Evolutionary conservation across 1,139 yeast genomes (phyloP).

Genomic region (Geotrichum cucujoidarum): DNA sequence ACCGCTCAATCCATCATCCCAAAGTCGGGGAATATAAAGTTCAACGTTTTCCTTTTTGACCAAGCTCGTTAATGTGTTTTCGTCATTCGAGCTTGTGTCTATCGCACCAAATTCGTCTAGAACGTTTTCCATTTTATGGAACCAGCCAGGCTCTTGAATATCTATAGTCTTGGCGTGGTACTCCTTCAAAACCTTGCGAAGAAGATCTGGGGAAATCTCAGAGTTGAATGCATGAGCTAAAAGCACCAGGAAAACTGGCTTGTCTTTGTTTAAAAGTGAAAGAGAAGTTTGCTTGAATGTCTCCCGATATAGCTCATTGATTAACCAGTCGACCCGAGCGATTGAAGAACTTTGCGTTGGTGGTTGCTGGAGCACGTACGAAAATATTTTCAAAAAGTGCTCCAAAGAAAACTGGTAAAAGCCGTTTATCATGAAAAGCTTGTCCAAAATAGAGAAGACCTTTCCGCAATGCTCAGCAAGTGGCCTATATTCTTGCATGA

Average conservation of each 20-base stretch:
- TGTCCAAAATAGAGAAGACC: slow-evolving; percentile 46
- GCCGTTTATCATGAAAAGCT: slow-evolving; percentile 42
- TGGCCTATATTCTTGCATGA: slow-evolving; percentile 46
- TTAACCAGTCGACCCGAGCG: slow-evolving; percentile 33
- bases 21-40: slow-evolving; percentile 8
- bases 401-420: slow-evolving; percentile 59
- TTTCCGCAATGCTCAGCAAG: slow-evolving; percentile 54
- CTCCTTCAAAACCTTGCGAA: slow-evolving; percentile 17
- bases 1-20: slow-evolving; percentile 18
- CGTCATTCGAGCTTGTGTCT: slow-evolving; percentile 46
- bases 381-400: slow-evolving; percentile 44
- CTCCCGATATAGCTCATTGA: slow-evolving; percentile 43
- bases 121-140: slow-evolving; percentile 14
- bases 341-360: slow-evolving; percentile 15
- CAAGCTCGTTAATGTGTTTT: slow-evolving; percentile 77
- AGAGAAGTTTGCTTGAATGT: slow-evolving; percentile 46
- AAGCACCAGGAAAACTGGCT: slow-evolving; percentile 43
- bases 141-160: slow-evolving; percentile 15
- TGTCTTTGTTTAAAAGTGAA: slow-evolving; percentile 50
- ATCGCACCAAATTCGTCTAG: slow-evolving; percentile 18
- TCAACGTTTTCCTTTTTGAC: slow-evolving; percentile 43
- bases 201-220: slow-evolving; percentile 15
- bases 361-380: slow-evolving; percentile 37
- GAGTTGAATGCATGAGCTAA: slow-evolving; percentile 33
- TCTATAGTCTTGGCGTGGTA: slow-evolving; percentile 8